Evolutionary conservation across 1,284 basidiomycete species (phyloP).

Genomic region (Marasmius sp.): DNA sequence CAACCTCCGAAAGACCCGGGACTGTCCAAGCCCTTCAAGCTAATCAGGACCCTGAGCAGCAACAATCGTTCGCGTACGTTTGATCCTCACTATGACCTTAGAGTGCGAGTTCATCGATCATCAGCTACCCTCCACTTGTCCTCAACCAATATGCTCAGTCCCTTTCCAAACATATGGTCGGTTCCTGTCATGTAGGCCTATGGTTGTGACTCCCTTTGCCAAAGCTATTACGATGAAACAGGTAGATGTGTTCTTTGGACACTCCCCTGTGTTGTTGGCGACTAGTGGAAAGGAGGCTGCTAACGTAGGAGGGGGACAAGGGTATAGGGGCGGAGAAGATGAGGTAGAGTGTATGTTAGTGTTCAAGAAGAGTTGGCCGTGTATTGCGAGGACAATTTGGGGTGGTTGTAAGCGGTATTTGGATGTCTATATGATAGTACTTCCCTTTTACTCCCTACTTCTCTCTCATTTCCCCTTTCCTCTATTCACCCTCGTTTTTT

Average conservation of each 20-base stretch:
- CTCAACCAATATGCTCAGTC: too few species aligned
- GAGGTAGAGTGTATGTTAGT: conserved; percentile 91
- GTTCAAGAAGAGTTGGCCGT: conserved; percentile 90
- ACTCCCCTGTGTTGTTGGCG: conserved; percentile 87
- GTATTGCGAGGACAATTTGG: conserved; percentile 91
- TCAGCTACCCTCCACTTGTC: too few species aligned
- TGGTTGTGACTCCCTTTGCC: conserved; percentile 93
- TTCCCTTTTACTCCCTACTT: conserved; percentile 25
- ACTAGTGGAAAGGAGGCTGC: conserved; percentile 22
- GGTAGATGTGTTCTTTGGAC: conserved; percentile 99
- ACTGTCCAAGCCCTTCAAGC: too few species aligned
- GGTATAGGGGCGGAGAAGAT: conserved; percentile 46
- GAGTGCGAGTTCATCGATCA: too few species aligned
- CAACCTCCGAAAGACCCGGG: too few species aligned
- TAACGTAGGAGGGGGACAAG: too few species aligned
- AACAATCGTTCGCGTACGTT: too few species aligned
- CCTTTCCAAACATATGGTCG: too few species aligned
- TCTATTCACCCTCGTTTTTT: conserved; percentile 7
- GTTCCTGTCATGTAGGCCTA: too few species aligned
- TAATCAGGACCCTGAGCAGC: too few species aligned
- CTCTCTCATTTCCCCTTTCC: conserved; percentile 2
- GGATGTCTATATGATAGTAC: conserved; percentile 87
- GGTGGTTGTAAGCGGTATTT: conserved; percentile 90
- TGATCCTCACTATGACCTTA: too few species aligned
- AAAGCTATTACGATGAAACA: conserved; percentile 96